These are phyloP conservation scores for Talaromyces sp. DNA, from an alignment of 2,329 filamentous ascomycete species.

Conservation along the genomic window DNA sequence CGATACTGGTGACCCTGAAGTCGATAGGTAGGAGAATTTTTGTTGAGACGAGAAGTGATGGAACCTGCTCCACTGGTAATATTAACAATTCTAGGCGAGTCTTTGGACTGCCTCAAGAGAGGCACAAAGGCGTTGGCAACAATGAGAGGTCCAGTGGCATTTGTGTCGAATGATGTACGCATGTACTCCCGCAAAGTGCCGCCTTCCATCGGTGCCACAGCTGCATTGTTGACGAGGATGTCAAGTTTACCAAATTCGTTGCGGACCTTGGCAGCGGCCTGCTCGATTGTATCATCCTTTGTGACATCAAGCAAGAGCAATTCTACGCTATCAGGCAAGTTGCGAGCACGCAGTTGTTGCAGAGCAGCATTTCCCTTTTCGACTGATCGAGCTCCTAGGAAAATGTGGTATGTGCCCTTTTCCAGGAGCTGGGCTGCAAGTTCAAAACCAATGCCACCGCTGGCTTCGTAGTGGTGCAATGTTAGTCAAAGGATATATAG, in stretches of 20 bases:
- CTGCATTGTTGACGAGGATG: constrained; percentile 29
- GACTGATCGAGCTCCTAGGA: constrained; percentile 30
- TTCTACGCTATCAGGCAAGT: constrained; percentile 20
- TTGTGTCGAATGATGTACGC: constrained; percentile 28
- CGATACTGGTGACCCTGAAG: constrained; percentile 35
- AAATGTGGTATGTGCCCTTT: constrained; percentile 30
- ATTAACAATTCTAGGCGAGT: constrained; percentile 25
- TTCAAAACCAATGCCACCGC: constrained; percentile 28
- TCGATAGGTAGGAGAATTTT: constrained; percentile 23
- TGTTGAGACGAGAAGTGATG: constrained; percentile 22
- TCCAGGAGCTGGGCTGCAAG: constrained; percentile 26
- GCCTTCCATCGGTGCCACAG: constrained; percentile 10
- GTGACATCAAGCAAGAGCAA: constrained; percentile 29
- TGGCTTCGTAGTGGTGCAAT: background rate
- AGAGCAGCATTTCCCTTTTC: constrained; percentile 30
- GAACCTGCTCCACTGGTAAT: constrained; percentile 32
- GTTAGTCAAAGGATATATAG: background rate
- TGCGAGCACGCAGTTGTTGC: constrained; percentile 24
- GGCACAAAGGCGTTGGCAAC: constrained; percentile 30
- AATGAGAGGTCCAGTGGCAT: constrained; percentile 32
- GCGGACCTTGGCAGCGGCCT: constrained; percentile 16
- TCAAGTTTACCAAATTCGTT: constrained; percentile 16
- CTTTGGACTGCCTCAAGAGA: constrained; percentile 22
- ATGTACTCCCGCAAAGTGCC: constrained; percentile 9
- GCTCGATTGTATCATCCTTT: constrained; percentile 27